Evolutionary conservation across 495 filamentous ascomycete species (phyloP).

Genomic region (Elaphomyces granulatus): DNA sequence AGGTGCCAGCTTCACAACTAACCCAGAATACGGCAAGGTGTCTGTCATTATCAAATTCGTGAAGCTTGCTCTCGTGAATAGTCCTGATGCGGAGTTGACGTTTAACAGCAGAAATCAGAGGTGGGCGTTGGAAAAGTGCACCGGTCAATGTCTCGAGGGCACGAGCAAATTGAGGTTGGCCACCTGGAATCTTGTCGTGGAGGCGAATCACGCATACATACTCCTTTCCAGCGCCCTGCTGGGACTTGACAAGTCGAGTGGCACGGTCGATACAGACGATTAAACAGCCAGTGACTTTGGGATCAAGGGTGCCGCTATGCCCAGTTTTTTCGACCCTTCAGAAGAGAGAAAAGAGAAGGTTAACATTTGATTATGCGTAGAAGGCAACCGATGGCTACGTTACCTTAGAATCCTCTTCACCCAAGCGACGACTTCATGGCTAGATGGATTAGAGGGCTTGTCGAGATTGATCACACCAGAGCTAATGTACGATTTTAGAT

Average conservation of each 20-base stretch:
- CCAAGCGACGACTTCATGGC: conserved; percentile 98
- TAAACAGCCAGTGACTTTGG: conserved; percentile 84
- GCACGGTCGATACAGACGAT: conserved; percentile 94
- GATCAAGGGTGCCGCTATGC: conserved; percentile 93
- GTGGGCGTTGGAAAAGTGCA: conserved; percentile 92
- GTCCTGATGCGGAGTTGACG: conserved; percentile 93
- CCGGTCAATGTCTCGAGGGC: conserved; percentile 91
- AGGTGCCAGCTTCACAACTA: conserved; percentile 94
- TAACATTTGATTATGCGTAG: background rate
- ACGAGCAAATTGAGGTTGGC: conserved; percentile 73
- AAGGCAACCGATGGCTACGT: conserved; percentile 6
- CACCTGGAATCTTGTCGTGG: conserved; percentile 83
- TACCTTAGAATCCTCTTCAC: conserved; percentile 93
- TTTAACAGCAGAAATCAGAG: conserved; percentile 96
- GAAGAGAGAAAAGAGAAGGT: no score
- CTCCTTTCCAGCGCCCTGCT: conserved; percentile 93
- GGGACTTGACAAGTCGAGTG: conserved; percentile 91
- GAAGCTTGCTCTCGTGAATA: conserved; percentile 86
- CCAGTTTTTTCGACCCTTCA: conserved; percentile 86
- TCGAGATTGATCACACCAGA: conserved; percentile 97
- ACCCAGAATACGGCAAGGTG: conserved; percentile 99
- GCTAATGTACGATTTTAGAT: conserved; percentile 87
- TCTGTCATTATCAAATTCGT: conserved; percentile 95
- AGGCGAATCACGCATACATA: conserved; percentile 78
- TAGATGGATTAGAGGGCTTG: conserved; percentile 95